These are phyloP conservation scores for Pseudohalonectria lignicola DNA, from an alignment of 2,329 filamentous ascomycete species.

Conservation along the genomic window DNA sequence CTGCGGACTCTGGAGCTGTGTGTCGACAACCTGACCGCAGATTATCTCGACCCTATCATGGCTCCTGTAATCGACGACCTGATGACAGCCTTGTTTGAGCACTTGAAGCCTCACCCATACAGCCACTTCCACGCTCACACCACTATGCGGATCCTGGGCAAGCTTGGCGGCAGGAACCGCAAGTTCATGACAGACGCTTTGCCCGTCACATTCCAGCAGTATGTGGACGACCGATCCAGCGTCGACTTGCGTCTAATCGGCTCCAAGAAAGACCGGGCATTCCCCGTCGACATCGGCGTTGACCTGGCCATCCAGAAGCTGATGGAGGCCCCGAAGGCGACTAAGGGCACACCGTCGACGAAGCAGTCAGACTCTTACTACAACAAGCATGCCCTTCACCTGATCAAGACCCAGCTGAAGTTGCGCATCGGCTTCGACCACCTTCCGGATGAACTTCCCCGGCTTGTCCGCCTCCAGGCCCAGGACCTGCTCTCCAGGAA, in stretches of 20 bases:
- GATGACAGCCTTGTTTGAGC: conserved; percentile 95
- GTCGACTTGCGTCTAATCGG: conserved; percentile 85
- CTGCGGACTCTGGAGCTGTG: conserved; percentile 89
- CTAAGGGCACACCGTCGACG: conserved; percentile 25
- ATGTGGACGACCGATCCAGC: conserved; percentile 77
- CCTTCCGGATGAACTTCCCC: conserved; percentile 79
- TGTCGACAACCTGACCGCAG: conserved; percentile 94
- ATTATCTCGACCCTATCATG: conserved; percentile 98
- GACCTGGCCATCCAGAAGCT: conserved; percentile 84
- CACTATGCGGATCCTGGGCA: conserved; percentile 93
- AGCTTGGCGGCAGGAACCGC: conserved; percentile 87
- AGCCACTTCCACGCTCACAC: conserved; percentile 97
- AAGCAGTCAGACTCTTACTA: conserved; percentile 71
- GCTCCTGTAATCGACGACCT: conserved; percentile 96
- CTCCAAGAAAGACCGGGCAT: conserved; percentile 77
- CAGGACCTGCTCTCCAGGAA: conserved; percentile 72
- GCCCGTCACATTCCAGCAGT: conserved; percentile 71
- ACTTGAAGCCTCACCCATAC: conserved; percentile 86
- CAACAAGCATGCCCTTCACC: conserved; percentile 82
- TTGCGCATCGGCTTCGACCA: conserved; percentile 79
- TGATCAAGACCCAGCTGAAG: conserved; percentile 84
- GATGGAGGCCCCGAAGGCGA: conserved; percentile 58
- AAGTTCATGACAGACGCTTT: conserved; percentile 91
- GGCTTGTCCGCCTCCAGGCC: conserved; percentile 76
- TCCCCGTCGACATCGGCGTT: conserved; percentile 76